Conservation (phyloP, 371 early-diverging fungal species). For the Gilbertella persicaria region DNA sequence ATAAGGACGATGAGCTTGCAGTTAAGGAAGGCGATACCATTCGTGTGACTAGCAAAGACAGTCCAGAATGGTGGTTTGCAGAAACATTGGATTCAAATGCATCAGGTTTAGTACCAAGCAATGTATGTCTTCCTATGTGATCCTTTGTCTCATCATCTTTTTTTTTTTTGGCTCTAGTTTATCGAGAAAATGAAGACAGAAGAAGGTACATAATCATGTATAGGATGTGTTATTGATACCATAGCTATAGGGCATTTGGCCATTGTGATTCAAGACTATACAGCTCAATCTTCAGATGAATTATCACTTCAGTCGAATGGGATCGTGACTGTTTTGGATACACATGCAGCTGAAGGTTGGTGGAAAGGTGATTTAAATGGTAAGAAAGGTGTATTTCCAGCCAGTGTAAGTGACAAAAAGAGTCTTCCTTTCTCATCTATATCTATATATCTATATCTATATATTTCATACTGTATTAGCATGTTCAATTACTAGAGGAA, state of each 20-base stretch:
- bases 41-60: conserved; percentile 50
- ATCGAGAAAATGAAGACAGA: conserved; percentile 15
- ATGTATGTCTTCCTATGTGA: conserved; percentile 40
- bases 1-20: conserved; percentile 61
- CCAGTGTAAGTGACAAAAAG: conserved; percentile 14
- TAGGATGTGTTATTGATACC: neutral
- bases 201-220: conserved; percentile 2
- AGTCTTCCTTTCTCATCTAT: neutral
- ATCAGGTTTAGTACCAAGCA: conserved; percentile 70
- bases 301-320: conserved; percentile 61
- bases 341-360: conserved; percentile 61
- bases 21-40: conserved; percentile 58
- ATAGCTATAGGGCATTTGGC: conserved; percentile 35
- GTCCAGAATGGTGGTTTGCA: conserved; percentile 69
- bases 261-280: conserved; percentile 61
- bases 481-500: conserved; percentile 22
- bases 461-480: too few species aligned
- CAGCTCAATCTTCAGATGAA: conserved; percentile 64
- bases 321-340: conserved; percentile 63
- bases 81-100: conserved; percentile 38
- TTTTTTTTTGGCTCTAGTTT: conserved; percentile 17
- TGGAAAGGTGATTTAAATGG: conserved; percentile 65
- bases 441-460: neutral
- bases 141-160: neutral
- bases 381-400: conserved; percentile 57